phyloP scores from a whole-genome alignment of 441 rosid genomes.

The Jatropha multifida region DNA sequence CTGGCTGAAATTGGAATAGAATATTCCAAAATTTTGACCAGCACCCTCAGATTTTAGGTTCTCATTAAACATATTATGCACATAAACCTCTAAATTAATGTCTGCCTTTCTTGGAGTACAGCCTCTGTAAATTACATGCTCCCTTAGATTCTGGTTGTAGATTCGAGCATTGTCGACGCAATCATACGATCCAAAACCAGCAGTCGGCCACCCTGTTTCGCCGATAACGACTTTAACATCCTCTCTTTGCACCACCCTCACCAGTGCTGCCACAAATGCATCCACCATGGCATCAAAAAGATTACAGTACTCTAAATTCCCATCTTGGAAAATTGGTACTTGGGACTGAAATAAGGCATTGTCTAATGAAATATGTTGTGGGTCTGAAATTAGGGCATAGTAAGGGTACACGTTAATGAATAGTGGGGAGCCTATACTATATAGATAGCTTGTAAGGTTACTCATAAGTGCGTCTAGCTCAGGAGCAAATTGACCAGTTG shows the following conservation, averaged over 20 bases:
- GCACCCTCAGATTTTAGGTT: neutral
- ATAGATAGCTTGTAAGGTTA: neutral
- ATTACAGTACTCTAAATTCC: conserved; percentile 17
- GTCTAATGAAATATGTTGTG: conserved; percentile 18
- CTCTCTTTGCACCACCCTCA: conserved; percentile 19
- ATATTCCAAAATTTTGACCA: neutral
- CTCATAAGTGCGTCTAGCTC: neutral
- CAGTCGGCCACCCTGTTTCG: neutral
- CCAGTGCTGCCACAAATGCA: conserved; percentile 18
- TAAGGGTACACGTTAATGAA: neutral
- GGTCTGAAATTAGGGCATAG: conserved; percentile 3
- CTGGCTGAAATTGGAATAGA: neutral
- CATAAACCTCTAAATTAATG: neutral
- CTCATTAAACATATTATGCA: neutral
- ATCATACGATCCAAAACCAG: neutral
- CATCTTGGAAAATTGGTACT: conserved; percentile 14
- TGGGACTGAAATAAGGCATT: conserved; percentile 20
- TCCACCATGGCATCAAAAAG: conserved; percentile 26
- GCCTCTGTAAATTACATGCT: neutral
- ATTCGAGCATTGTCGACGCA: neutral
- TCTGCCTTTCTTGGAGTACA: neutral
- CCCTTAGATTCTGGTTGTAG: neutral
- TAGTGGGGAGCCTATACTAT: neutral
- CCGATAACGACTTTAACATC: neutral
- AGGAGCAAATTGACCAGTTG: conserved; percentile 10